phyloP scores from a whole-genome alignment of 495 filamentous ascomycete genomes.

The Viridothelium virens region DNA sequence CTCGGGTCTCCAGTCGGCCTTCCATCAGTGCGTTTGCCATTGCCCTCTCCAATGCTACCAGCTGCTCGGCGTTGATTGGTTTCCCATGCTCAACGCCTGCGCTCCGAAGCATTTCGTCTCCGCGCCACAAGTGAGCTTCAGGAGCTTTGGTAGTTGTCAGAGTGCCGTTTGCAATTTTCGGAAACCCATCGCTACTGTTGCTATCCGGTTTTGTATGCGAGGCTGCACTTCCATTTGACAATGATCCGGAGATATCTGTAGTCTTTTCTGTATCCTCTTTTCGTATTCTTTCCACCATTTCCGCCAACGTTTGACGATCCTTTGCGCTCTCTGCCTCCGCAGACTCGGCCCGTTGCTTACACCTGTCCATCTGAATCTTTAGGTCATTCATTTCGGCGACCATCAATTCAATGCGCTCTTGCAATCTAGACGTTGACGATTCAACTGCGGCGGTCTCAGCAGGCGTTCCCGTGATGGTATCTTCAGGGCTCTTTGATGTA shows the following conservation, averaged over 20 bases:
- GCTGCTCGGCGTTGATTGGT: slow-evolving; percentile 32
- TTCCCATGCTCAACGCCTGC: slow-evolving; percentile 29
- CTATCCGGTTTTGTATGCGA: slow-evolving; percentile 12
- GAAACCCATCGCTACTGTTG: not conserved
- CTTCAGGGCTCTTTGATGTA: not conserved
- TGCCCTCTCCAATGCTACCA: slow-evolving; percentile 35
- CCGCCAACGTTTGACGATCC: slow-evolving; percentile 64
- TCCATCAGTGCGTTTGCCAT: slow-evolving; percentile 10
- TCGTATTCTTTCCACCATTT: slow-evolving; percentile 81
- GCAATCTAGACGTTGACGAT: slow-evolving; percentile 42
- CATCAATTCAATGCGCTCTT: slow-evolving; percentile 70
- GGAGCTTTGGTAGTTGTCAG: slow-evolving; percentile 6
- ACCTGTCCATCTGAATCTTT: slow-evolving; percentile 68
- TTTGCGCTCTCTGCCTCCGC: slow-evolving; percentile 66
- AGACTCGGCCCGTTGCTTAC: slow-evolving; percentile 65
- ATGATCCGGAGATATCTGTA: slow-evolving; percentile 15
- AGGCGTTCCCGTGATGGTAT: slow-evolving; percentile 23
- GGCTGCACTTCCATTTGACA: slow-evolving; percentile 18
- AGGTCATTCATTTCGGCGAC: slow-evolving; percentile 75
- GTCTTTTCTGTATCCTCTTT: slow-evolving; percentile 50
- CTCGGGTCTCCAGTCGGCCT: slow-evolving; percentile 15
- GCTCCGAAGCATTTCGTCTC: slow-evolving; percentile 24
- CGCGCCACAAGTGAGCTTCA: slow-evolving; percentile 16
- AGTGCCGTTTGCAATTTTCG: not conserved
- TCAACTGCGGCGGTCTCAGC: slow-evolving; percentile 39